Percentiles rank a stretch among this genome's conserved stretches.
Conservation (phyloP, 2,329 filamentous ascomycete genomes). For the Penicillium sp. region DNA sequence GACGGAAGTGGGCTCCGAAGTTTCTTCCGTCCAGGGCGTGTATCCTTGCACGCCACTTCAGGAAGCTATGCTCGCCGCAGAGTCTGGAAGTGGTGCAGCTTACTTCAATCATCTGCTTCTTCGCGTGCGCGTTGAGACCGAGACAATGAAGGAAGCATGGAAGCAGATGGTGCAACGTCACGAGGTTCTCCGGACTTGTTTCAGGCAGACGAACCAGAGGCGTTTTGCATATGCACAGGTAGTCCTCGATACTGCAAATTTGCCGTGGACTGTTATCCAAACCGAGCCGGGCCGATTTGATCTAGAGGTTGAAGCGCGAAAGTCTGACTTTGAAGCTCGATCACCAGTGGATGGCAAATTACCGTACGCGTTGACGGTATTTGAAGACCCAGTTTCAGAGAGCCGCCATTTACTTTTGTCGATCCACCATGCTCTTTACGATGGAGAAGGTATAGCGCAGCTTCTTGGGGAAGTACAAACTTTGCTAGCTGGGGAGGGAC, state of each 20-base stretch:
- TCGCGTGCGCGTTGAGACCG: constrained; percentile 48
- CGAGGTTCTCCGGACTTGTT: constrained; percentile 71
- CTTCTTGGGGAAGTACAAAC: constrained; percentile 66
- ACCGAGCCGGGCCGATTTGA: constrained; percentile 26
- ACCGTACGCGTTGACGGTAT: constrained; percentile 25
- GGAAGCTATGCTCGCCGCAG: constrained; percentile 73
- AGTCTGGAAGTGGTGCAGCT: constrained; percentile 41
- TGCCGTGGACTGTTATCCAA: constrained; percentile 45
- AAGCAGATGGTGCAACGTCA: constrained; percentile 57
- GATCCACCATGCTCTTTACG: constrained; percentile 80
- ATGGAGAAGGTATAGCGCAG: constrained; percentile 67
- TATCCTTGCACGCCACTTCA: constrained; percentile 82
- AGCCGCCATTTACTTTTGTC: constrained; percentile 38
- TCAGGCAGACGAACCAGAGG: constrained; percentile 58
- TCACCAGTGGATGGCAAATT: constrained; percentile 20
- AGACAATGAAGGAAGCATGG: constrained; percentile 57
- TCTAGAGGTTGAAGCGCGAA: constrained; percentile 45
- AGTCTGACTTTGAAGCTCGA: constrained; percentile 16
- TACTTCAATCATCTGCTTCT: constrained; percentile 72
- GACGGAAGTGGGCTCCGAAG: constrained; percentile 27
- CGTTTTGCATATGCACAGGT: constrained; percentile 66
- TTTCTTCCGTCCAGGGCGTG: constrained; percentile 47
- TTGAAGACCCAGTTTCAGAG: constrained; percentile 12
- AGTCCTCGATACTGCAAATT: constrained; percentile 48
- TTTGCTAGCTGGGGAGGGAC: constrained; percentile 42